Base-by-base conservation (phyloP, 2,329 filamentous ascomycete genomes). In the Biscogniauxia marginata region DNA sequence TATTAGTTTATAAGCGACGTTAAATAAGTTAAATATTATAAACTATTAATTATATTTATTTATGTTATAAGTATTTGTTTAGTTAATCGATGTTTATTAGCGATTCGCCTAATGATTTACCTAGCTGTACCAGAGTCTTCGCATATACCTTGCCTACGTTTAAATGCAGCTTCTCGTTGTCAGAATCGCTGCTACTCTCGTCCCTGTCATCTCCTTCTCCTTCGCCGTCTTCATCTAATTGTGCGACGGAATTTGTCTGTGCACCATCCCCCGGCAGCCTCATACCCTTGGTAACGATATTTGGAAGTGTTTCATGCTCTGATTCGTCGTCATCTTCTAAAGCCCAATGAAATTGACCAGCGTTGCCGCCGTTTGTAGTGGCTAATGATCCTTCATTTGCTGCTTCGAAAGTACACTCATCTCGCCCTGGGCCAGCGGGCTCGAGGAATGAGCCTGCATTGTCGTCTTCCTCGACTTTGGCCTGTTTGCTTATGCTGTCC, bases 91-190 rank as follows among this genome's bases (percentile, higher is more conserved):
- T n/a, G 18, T 57, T 57, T 47, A 59, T 49, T 52, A 64, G 56
- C 8, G 55, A 57, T 43, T 62, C 50, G 49, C 63, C 63, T 20
- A 65, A 24, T 6, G 56, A 55, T 47, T 55, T 74, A 2, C 77
- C 77, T 6, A 84, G 66, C n/a, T 76, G 69, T 61, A 74, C 57
- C 25, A 84, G 70, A 48, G 72, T 76, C 52, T 65, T 68, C 46
- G 72, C 70, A 55, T 67, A 70, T 13, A 67, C 70, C 55, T 65
- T 59, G 4, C 58, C 62, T 21, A 66, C 64, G 56, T 72, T 86
- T 80, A 93, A 85, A 61, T 89, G 81, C 63, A 84, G 68, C 30
- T 79, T 78, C 20, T 70, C 72, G 46, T n/a, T n/a, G n/a, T 39
- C 30, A 16, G 30, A 39, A 16, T 39, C 30, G 30, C 30, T 39